phyloP scores from a whole-genome alignment of 805 yeast species.

The Isabelozyma pseudorhagii region DNA sequence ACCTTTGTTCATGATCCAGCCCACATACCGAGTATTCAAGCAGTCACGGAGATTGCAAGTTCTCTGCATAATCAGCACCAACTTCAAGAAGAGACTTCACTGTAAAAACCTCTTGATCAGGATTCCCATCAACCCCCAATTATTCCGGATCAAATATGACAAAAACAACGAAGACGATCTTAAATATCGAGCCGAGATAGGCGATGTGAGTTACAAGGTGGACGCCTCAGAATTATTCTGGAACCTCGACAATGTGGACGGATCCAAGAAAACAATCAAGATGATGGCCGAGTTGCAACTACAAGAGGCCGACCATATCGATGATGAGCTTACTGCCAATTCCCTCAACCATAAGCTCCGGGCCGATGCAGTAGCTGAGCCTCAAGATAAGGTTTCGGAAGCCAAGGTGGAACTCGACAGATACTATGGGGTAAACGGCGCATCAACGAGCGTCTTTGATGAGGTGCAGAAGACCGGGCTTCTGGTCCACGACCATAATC shows the following conservation, averaged over 20 bases:
- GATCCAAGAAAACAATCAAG: constrained; percentile 44
- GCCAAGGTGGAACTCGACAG: constrained; percentile 20
- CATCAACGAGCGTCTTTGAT: constrained; percentile 23
- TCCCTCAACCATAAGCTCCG: not conserved
- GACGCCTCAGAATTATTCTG: constrained; percentile 70
- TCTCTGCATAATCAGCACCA: constrained; percentile 31
- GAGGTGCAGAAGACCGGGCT: constrained; percentile 8
- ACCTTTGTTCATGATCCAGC: constrained; percentile 45
- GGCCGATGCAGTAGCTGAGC: not conserved
- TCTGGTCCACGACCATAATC: constrained; percentile 11
- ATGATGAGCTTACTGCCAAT: not conserved
- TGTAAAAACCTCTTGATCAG: constrained; percentile 25
- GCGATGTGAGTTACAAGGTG: constrained; percentile 68
- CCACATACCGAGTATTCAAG: constrained; percentile 25
- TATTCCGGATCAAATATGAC: constrained; percentile 21
- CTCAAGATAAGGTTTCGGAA: not conserved
- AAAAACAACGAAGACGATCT: constrained; percentile 32
- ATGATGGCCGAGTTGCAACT: constrained; percentile 56
- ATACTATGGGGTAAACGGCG: constrained; percentile 36
- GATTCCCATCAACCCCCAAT: constrained; percentile 33
- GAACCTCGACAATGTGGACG: constrained; percentile 66
- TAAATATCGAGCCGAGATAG: constrained; percentile 67
- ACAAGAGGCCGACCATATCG: not conserved
- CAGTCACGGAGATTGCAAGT: constrained; percentile 26
- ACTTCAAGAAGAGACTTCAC: constrained; percentile 32